Evolutionary conservation across 73 alveolate genomes (phyloP), one percentile per base, ranked within the genome.

Genomic region (Paramecium primaurelia): DNA sequence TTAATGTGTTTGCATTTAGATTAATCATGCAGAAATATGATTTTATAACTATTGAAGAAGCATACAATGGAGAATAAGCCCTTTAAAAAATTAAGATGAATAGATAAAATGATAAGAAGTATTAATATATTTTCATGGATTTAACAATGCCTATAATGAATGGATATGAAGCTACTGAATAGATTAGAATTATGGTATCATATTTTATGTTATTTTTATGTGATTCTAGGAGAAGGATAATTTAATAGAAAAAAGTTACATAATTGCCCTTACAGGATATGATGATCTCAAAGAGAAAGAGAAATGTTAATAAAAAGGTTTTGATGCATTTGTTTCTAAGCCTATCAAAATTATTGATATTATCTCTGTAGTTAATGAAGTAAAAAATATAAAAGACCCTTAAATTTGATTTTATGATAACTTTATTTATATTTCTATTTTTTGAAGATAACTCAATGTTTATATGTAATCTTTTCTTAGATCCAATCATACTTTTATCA

Each of bases 211-310:
- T 80, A 80, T 64, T 64, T 54, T 54, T 54, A 54, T 54, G 30
- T 54, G 69, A 54, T 54, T 34, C 49, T 18, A 25, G 73, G 91
- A 80, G 58, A 80, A 25, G 34, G 45, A 80, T 22, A 80, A 49
- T 8, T 47, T 80, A n/a, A 80, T 25, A 10, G 75, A 32, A 26
- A 44, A 45, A 20, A 28, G 84, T 34, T 80, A 16, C 18, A 40
- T 80, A n/a, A 47, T 80, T 25, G 91, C 91, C 30, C 28, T 80
- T 12, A 45, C 91, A n/a, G 91, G 91, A 47, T 80, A 44, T 80
- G 91, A 80, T 25, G 91, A 80, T 80, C 34, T 28, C 18, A 44
- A 80, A 20, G 91, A 80, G 30, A 44, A 80, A 25, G 77, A 80
- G 32, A 45, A 47, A 80, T 80, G 91, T 28, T 16, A 80, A 45